These are phyloP conservation scores for Eucalyptus cladocalyx DNA, from an alignment of 345 rosid species.

Conservation along the genomic window DNA sequence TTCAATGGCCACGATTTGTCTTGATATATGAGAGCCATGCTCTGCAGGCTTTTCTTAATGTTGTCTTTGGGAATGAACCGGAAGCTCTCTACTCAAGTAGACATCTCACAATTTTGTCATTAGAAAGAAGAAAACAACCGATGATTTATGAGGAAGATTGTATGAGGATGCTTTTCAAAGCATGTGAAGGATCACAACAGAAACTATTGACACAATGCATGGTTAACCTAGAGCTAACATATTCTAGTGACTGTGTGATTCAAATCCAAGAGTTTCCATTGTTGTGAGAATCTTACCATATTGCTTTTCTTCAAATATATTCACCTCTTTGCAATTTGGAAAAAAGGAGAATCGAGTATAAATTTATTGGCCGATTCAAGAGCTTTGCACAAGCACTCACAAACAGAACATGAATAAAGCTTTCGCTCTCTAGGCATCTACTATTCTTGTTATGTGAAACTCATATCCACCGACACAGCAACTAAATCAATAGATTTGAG, in stretches of 20 bases:
- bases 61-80: background rate
- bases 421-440: too few species aligned
- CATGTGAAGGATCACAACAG: background rate
- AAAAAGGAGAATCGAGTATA: too few species aligned
- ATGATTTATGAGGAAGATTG: background rate
- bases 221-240: background rate
- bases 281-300: background rate
- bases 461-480: too few species aligned
- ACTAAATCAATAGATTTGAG: too few species aligned
- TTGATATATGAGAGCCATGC: background rate
- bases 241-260: background rate
- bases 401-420: too few species aligned
- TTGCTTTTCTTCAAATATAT: too few species aligned
- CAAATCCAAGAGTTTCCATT: background rate
- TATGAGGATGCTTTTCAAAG: background rate
- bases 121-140: background rate
- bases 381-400: background rate
- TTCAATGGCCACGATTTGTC: background rate
- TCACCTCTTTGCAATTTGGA: background rate
- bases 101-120: background rate
- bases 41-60: background rate
- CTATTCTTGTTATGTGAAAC: too few species aligned
- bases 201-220: background rate
- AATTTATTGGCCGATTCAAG: accelerated
- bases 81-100: background rate